Evolutionary conservation across 768 basidiomycete genomes (phyloP), one percentile per base, ranked within the genome.

Genomic region (Suillus variegatus): DNA sequence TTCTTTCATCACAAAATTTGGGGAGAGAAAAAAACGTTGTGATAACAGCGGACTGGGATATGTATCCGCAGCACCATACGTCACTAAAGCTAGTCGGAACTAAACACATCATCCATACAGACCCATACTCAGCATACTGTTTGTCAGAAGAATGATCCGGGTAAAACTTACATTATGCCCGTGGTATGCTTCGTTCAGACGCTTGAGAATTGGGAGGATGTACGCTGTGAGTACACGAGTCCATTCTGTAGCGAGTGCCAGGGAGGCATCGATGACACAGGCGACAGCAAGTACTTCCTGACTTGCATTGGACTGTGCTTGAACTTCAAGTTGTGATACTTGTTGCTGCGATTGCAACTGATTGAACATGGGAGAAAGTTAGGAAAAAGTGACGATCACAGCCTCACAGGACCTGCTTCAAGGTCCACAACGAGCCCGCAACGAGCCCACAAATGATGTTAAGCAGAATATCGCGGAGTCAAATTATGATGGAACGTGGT

Each of bases 221-320:
- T 89, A 90, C 6, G 82, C 80, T 10, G 65, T 44, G 51, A 86
- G 68, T 36, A 88, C 66, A 9, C 71, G 72, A 0, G 70, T 65
- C 89, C 88, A 91, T 71, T 88, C 84, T 3, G 77, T 68, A 9
- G 81, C 82, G 4, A 92, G 77, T 4, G 80, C 69, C 2, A 85
- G 74, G 6, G 90, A 90, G 1, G 87, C 82, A 60, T 91, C 90
- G 65, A 87, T 79, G 62, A 91, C 83, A 64, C 86, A 82, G 0
- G 83, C 85, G 38, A 91, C 75, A 20, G 87, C 86, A 58, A 80
- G 69, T 54, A 80, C 67, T 66, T 80, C 78, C 32, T 43, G 43
- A 20, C 43, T 51, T 47, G 49, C 5, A n/a, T 76, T 76, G 25
- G 61, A 61, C 32, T 60, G 58, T 32, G 58, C 40, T 60, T 60